phyloP scores from a whole-genome alignment of 2,329 filamentous ascomycete species.

The Mariannaea sp. region DNA sequence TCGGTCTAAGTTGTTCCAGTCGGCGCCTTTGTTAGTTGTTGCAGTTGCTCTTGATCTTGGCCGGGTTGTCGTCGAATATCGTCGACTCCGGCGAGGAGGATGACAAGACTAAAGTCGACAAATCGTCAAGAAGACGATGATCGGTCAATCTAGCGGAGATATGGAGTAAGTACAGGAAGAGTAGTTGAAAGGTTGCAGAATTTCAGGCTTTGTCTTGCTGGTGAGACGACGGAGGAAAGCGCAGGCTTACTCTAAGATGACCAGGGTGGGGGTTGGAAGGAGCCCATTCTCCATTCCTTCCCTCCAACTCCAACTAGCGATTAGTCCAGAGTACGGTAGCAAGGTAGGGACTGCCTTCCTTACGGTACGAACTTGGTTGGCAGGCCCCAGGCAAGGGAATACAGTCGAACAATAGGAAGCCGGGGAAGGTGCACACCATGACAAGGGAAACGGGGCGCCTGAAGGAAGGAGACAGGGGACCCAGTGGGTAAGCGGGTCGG shows the following conservation, averaged over 20 bases:
- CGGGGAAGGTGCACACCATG: slow-evolving; percentile 5
- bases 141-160: not conserved
- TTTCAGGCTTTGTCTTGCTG: slow-evolving; percentile 2
- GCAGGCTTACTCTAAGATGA: slow-evolving; percentile 2
- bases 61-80: not conserved
- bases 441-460: slow-evolving; percentile 5
- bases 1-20: not conserved
- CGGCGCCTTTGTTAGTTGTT: too few species aligned
- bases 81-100: not conserved
- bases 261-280: not conserved
- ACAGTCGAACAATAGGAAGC: not conserved
- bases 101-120: not conserved
- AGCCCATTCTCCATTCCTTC: too few species aligned
- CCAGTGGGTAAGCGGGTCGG: slow-evolving; percentile 4
- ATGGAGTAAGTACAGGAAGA: too few species aligned
- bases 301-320: too few species aligned
- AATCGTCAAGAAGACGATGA: not conserved
- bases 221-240: slow-evolving; percentile 18
- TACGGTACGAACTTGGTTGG: not conserved
- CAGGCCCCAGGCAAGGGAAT: not conserved
- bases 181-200: slow-evolving; percentile 10
- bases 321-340: too few species aligned
- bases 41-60: not conserved
- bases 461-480: slow-evolving; percentile 7
- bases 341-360: too few species aligned